Evolutionary conservation across 768 basidiomycete species (phyloP).

Genomic region (Suillus weaverae): DNA sequence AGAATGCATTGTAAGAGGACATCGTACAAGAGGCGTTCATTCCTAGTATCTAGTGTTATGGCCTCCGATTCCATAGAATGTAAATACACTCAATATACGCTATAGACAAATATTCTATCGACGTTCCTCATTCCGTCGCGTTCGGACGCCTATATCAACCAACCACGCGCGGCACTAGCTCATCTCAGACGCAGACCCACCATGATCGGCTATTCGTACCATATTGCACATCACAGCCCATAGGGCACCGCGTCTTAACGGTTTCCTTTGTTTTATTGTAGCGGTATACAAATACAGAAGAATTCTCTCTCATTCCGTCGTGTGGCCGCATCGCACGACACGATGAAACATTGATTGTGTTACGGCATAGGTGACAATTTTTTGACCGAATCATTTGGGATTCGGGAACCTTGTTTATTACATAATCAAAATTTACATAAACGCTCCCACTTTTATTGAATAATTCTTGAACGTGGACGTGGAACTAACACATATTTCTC

Average conservation of each 20-base stretch:
- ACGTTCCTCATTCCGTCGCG: not conserved
- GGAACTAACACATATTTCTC: not conserved
- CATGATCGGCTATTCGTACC: too few relatives aligned
- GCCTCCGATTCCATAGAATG: not conserved
- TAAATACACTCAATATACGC: not conserved
- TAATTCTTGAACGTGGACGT: slow-evolving; percentile 1
- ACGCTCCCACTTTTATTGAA: not conserved
- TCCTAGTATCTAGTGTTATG: not conserved
- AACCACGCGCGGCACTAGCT: too few relatives aligned
- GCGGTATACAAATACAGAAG: too few relatives aligned
- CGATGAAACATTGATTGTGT: not conserved
- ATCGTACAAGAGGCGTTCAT: not conserved
- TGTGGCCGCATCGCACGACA: not conserved
- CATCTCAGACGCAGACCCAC: too few relatives aligned
- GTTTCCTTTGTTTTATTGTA: too few relatives aligned
- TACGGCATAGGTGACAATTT: not conserved
- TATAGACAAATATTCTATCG: not conserved
- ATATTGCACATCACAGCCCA: too few relatives aligned
- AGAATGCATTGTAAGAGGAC: not conserved
- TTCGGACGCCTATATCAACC: too few relatives aligned
- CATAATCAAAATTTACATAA: too few relatives aligned
- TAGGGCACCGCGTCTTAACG: too few relatives aligned
- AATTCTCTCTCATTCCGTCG: too few relatives aligned
- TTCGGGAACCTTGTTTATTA: not conserved
- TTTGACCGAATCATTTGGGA: not conserved